A percentile compares a stretch with the other conserved stretches of the same genome.
Conservation (phyloP, 2,329 filamentous ascomycete genomes). For the Sordariomycetes sp. region DNA sequence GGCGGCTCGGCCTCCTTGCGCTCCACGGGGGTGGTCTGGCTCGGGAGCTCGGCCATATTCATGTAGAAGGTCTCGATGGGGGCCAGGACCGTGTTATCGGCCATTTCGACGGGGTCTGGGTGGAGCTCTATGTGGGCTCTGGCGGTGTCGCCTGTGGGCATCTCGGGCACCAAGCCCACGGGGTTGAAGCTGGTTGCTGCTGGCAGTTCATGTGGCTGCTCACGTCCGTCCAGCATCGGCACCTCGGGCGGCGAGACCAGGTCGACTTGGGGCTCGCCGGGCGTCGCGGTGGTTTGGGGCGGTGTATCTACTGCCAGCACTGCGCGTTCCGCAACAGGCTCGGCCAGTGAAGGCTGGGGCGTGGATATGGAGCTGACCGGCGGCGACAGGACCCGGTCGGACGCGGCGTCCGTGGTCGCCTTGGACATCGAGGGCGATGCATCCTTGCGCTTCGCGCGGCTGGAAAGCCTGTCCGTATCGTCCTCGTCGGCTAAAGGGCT, state of each 20-base stretch:
- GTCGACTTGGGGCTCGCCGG: not conserved
- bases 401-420: not conserved
- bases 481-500: slow-evolving; percentile 31
- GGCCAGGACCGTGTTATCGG: slow-evolving; percentile 23
- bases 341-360: not conserved
- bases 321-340: not conserved
- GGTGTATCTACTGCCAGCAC: not conserved
- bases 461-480: slow-evolving; percentile 11
- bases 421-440: not conserved
- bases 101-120: slow-evolving; percentile 34
- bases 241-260: slow-evolving; percentile 9
- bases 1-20: slow-evolving; percentile 11
- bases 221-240: slow-evolving; percentile 22
- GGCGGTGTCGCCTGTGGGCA: slow-evolving; percentile 31
- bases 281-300: not conserved
- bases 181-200: slow-evolving; percentile 23
- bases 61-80: slow-evolving; percentile 17
- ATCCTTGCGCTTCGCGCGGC: not conserved
- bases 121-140: slow-evolving; percentile 28
- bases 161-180: slow-evolving; percentile 34
- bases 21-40: slow-evolving; percentile 15
- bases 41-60: slow-evolving; percentile 25
- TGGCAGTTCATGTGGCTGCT: slow-evolving; percentile 20
- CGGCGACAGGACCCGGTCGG: not conserved
- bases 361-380: slow-evolving; percentile 3